Evolutionary conservation across 768 basidiomycete species (phyloP), one percentile per base, ranked within the genome.

Genomic region (Trametopsis cervina): DNA sequence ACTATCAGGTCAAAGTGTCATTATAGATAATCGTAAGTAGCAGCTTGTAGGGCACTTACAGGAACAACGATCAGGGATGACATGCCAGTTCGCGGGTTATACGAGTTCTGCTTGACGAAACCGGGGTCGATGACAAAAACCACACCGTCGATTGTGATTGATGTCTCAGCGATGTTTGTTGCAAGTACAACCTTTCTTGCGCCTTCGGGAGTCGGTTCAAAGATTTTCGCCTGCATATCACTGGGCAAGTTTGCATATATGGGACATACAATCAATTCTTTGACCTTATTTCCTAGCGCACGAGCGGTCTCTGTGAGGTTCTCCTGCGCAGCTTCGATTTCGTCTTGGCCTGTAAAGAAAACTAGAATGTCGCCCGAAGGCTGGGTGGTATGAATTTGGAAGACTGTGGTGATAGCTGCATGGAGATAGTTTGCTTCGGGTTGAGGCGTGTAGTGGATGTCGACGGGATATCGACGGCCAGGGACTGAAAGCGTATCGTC

Each of bases 81-180:
- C 96, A 99, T 99, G 12, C 96, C 95, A 38, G 96, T 96, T 60
- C 94, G 78, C 2, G 96, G 96, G 66, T 99, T 99, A 63, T 96
- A 99, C 35, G 92, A 87, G 64, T 99, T 98, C 63, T 99, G 96
- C 72, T 99, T 99, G 57, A 98, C 95, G 60, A 98, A 97, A 11
- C 96, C 96, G 2, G 96, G 96, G 63, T 99, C 96, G 55, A 99
- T 98, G 35, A 99, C 96, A 64, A 96, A 99, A 2, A 98, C 95
- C 4, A 99, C 96, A 23, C 96, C 96, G 46, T 98, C 96, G 56
- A 99, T 99, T 6, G 96, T 99, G 63, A 99, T 99, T 4, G 91
- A 94, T 3, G 96, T 99, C 67, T 99, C 96, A n/a, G 96, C 96
- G 54, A 99, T 98, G 61, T 99, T 99, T 18, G 96, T 99, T 2